A percentile compares a stretch with the other conserved stretches of the same genome.
These are phyloP conservation scores for Argentina anserina DNA, from an alignment of 306 rosid species.

Conservation along the genomic window DNA sequence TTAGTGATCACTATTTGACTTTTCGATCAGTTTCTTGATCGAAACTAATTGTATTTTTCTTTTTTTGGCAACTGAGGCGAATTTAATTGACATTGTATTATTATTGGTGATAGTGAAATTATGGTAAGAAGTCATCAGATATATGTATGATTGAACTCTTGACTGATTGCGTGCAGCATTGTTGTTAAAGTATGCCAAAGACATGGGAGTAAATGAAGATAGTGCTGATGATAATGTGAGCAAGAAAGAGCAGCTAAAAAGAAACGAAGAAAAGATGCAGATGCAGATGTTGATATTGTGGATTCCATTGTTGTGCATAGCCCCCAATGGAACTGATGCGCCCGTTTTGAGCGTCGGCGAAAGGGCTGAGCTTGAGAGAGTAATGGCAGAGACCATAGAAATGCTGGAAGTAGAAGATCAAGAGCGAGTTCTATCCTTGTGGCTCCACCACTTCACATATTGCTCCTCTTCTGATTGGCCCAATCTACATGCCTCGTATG, in stretches of 20 bases:
- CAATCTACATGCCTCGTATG: constrained; percentile 57
- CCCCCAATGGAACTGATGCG: constrained; percentile 55
- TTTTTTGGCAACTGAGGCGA: neutral
- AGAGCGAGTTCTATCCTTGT: constrained; percentile 59
- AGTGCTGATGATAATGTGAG: constrained; percentile 20
- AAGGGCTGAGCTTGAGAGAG: constrained; percentile 50
- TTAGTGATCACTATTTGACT: neutral
- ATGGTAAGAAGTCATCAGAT: no score
- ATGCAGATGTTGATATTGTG: constrained; percentile 61
- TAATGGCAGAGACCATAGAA: constrained; percentile 50
- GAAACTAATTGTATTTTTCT: neutral
- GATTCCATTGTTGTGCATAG: constrained; percentile 76
- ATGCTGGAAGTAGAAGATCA: constrained; percentile 45
- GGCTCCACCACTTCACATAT: constrained; percentile 78
- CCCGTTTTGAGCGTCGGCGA: constrained; percentile 53
- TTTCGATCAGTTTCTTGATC: neutral
- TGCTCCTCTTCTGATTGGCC: constrained; percentile 77
- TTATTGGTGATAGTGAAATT: no score
- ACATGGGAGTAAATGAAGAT: constrained; percentile 31
- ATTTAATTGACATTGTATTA: neutral
- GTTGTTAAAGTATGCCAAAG: constrained; percentile 59
- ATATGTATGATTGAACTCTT: no score
- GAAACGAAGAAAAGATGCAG: constrained; percentile 38
- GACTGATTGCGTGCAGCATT: constrained; percentile 37
- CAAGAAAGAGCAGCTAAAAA: constrained; percentile 36